Conservation (phyloP, 2,329 filamentous ascomycete species). For the Pseudodiploospora longispora region DNA sequence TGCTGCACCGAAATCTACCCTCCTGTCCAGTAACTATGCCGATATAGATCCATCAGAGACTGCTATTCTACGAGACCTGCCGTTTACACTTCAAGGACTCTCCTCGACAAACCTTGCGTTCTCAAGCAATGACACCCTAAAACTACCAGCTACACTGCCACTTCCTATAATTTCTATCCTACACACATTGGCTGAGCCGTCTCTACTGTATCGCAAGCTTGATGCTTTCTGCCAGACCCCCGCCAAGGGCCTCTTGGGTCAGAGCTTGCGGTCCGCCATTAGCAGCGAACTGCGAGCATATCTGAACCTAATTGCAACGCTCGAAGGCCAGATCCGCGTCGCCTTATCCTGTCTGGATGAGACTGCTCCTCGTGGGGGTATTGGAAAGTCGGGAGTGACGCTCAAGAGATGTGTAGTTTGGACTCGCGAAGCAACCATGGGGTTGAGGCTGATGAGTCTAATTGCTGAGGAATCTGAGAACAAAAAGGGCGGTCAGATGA, state of each 20-base stretch:
- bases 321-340: slow-evolving; percentile 85
- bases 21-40: slow-evolving; percentile 48
- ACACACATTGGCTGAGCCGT: slow-evolving; percentile 85
- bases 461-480: slow-evolving; percentile 87
- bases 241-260: slow-evolving; percentile 77
- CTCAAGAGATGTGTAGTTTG: slow-evolving; percentile 93
- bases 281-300: slow-evolving; percentile 81
- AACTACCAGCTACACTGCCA: slow-evolving; percentile 70
- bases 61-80: slow-evolving; percentile 67
- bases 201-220: slow-evolving; percentile 77
- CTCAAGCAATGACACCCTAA: slow-evolving; percentile 57
- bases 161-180: slow-evolving; percentile 79
- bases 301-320: slow-evolving; percentile 77
- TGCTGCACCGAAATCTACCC: slow-evolving; percentile 48
- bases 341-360: slow-evolving; percentile 70
- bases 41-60: slow-evolving; percentile 56
- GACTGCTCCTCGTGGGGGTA: slow-evolving; percentile 55
- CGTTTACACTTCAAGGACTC: slow-evolving; percentile 86
- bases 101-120: slow-evolving; percentile 83
- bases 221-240: slow-evolving; percentile 74
- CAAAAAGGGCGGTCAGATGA: slow-evolving; percentile 79
- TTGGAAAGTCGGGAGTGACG: slow-evolving; percentile 84
- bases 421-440: slow-evolving; percentile 96
- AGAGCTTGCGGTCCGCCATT: slow-evolving; percentile 85
- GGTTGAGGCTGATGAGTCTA: slow-evolving; percentile 81